Evolutionary conservation across 805 yeast species (phyloP).

Genomic region (Kazachstania taianensis): DNA sequence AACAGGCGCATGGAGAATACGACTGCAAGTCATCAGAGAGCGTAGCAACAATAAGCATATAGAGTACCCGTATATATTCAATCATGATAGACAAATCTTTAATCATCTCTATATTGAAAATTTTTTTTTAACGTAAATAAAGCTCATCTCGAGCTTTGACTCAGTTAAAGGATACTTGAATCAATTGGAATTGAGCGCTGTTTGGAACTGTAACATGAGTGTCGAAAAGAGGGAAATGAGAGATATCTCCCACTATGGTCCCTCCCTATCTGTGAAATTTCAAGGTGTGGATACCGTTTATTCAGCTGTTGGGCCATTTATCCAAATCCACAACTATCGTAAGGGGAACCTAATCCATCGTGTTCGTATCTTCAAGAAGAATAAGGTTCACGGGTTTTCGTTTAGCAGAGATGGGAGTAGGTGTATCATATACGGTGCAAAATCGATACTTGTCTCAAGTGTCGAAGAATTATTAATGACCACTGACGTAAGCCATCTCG

Average conservation of each 20-base stretch:
- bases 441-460: constrained; percentile 45
- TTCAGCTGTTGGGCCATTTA: constrained; percentile 63
- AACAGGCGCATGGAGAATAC: constrained; percentile 27
- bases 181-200: background rate
- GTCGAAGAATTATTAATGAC: constrained; percentile 24
- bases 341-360: constrained; percentile 31
- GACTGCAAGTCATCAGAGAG: constrained; percentile 9
- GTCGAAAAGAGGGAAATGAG: constrained; percentile 7
- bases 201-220: constrained; percentile 11
- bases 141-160: background rate
- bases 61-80: no score
- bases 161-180: background rate
- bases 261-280: constrained; percentile 55
- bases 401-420: constrained; percentile 28
- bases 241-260: constrained; percentile 40
- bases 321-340: constrained; percentile 44
- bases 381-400: constrained; percentile 75
- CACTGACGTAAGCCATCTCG: constrained; percentile 22
- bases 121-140: constrained; percentile 1
- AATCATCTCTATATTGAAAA: background rate
- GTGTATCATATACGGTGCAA: constrained; percentile 53
- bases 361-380: constrained; percentile 47
- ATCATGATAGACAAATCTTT: no score
- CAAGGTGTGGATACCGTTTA: constrained; percentile 28
- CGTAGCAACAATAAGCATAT: constrained; percentile 2